Conservation (phyloP, 2,329 filamentous ascomycete species). For the Colletotrichum sansevieriae region DNA sequence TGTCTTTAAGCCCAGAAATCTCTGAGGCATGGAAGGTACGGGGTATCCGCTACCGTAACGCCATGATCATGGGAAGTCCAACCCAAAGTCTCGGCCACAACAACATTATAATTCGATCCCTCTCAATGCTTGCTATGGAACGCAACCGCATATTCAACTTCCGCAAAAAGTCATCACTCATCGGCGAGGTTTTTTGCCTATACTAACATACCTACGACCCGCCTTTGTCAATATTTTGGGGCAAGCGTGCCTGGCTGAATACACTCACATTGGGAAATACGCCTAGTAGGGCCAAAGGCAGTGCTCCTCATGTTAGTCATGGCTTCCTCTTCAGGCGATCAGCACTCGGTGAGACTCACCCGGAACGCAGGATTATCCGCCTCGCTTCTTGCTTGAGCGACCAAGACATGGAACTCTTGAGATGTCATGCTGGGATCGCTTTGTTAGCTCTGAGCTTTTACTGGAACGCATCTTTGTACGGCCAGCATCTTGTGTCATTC, state of each 20-base stretch:
- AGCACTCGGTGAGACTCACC: conserved; percentile 53
- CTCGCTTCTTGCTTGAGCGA: conserved; percentile 67
- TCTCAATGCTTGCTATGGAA: conserved; percentile 2
- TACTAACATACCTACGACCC: conserved; percentile 69
- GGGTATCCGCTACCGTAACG: conserved; percentile 32
- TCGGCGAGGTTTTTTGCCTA: conserved; percentile 67
- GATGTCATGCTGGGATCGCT: conserved; percentile 63
- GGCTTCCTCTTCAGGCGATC: neutral
- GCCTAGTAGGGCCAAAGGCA: conserved; percentile 54
- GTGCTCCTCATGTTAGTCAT: conserved; percentile 22
- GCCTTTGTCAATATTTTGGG: neutral
- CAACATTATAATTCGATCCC: conserved; percentile 3
- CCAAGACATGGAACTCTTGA: conserved; percentile 68
- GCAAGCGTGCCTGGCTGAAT: neutral
- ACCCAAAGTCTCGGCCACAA: neutral
- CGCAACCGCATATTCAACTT: conserved; percentile 5
- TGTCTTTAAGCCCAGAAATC: neutral
- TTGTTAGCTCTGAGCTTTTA: conserved; percentile 43
- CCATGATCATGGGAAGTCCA: conserved; percentile 13
- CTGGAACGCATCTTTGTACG: neutral
- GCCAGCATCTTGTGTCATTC: neutral
- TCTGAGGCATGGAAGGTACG: conserved; percentile 18
- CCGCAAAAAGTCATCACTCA: neutral
- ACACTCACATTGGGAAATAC: conserved; percentile 73
- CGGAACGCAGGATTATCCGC: conserved; percentile 67